phyloP scores from a whole-genome alignment of 2,329 filamentous ascomycete genomes.

The Eurotiales sp. region DNA sequence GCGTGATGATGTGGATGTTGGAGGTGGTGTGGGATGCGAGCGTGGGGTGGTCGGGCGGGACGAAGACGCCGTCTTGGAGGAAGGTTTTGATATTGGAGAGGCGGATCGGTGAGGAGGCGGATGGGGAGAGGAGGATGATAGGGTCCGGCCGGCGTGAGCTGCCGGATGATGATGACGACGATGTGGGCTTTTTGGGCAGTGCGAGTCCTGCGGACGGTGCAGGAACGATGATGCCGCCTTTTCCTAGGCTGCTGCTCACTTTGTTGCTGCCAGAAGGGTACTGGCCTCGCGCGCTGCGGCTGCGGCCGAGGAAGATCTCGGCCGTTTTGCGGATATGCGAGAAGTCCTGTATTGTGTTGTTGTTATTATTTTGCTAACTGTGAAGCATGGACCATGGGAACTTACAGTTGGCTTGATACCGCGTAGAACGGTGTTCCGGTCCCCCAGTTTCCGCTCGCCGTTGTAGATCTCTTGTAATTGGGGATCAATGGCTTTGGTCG shows the following conservation, averaged over 20 bases:
- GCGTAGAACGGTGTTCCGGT: constrained; percentile 81
- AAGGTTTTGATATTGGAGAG: constrained; percentile 81
- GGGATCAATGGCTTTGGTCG: constrained; percentile 72
- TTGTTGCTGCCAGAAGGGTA: constrained; percentile 32
- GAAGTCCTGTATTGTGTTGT: constrained; percentile 89
- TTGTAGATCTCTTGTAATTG: constrained; percentile 84
- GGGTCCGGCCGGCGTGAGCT: constrained; percentile 61
- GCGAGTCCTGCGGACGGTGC: constrained; percentile 37
- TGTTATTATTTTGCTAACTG: too few relatives aligned
- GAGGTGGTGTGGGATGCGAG: constrained; percentile 61
- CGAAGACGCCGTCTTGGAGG: constrained; percentile 18
- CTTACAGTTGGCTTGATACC: constrained; percentile 84
- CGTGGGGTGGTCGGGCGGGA: constrained; percentile 32
- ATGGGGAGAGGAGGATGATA: constrained; percentile 95
- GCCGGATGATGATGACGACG: constrained; percentile 38
- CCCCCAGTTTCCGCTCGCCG: constrained; percentile 84
- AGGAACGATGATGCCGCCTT: constrained; percentile 28
- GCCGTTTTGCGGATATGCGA: constrained; percentile 87
- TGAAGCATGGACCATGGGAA: constrained; percentile 17
- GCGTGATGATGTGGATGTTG: constrained; percentile 82
- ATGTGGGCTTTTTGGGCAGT: constrained; percentile 35
- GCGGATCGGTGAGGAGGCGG: constrained; percentile 87
- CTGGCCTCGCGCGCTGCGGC: constrained; percentile 37
- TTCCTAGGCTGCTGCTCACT: constrained; percentile 20
- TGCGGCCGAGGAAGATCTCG: constrained; percentile 65